These are phyloP conservation scores for Entomophthora muscae DNA, from an alignment of 371 early-diverging fungal species.

Conservation along the genomic window DNA sequence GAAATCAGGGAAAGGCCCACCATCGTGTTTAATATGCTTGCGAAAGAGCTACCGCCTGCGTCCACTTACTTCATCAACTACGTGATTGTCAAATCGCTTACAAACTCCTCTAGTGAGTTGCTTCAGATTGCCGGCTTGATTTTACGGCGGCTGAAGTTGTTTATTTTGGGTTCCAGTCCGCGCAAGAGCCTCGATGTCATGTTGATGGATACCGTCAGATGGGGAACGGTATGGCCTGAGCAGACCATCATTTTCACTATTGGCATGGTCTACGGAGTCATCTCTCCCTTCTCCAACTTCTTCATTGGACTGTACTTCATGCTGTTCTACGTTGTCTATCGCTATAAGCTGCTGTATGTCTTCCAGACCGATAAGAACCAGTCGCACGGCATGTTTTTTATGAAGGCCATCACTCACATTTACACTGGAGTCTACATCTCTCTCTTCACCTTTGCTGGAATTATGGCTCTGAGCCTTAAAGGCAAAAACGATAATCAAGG, in stretches of 20 bases:
- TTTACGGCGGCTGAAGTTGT: background rate
- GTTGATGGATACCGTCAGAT: background rate
- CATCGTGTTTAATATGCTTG: slow-evolving; percentile 20
- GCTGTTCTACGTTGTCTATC: slow-evolving; percentile 28
- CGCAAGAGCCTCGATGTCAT: background rate
- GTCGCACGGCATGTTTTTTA: background rate
- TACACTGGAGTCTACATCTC: background rate
- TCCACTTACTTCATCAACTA: slow-evolving; percentile 65
- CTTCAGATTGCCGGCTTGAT: slow-evolving; percentile 36
- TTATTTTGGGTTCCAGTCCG: background rate
- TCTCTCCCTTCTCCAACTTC: slow-evolving; percentile 31
- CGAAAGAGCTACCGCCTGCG: slow-evolving; percentile 35
- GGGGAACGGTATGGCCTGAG: slow-evolving; percentile 2
- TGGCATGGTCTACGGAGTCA: slow-evolving; percentile 22
- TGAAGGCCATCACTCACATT: background rate
- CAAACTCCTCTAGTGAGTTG: slow-evolving; percentile 42
- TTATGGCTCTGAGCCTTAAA: background rate
- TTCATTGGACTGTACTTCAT: slow-evolving; percentile 33
- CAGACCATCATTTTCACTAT: background rate
- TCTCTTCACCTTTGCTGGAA: background rate
- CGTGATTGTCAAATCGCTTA: slow-evolving; percentile 46
- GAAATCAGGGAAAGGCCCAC: slow-evolving; percentile 20
- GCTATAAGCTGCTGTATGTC: slow-evolving; percentile 27
- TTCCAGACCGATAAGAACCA: slow-evolving; percentile 16
- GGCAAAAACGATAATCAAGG: too few relatives aligned